phyloP scores from a whole-genome alignment of 495 filamentous ascomycete species.

The Cercophora sp. region DNA sequence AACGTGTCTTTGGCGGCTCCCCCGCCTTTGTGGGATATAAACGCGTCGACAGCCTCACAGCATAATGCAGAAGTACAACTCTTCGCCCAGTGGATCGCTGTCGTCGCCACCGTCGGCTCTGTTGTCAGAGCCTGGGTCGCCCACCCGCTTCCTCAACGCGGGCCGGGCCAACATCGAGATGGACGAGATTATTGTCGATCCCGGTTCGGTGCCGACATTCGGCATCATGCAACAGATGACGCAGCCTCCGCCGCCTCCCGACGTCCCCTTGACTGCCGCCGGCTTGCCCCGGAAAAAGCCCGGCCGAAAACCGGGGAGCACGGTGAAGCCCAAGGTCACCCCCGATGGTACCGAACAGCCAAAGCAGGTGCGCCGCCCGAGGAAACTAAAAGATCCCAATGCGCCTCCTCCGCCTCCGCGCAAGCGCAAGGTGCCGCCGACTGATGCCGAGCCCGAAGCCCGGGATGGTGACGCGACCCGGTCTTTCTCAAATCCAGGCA shows the following conservation, averaged over 20 bases:
- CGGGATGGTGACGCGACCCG: too few species aligned
- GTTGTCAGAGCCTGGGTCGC: constrained; percentile 33
- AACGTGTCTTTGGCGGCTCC: too few species aligned
- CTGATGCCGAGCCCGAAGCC: constrained; percentile 33
- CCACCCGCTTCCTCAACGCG: constrained; percentile 29
- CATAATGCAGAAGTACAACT: constrained; percentile 33
- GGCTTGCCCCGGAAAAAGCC: constrained; percentile 47
- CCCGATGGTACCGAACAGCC: constrained; percentile 44
- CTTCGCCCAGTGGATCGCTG: constrained; percentile 31
- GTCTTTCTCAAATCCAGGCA: too few species aligned
- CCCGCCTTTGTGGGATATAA: not conserved
- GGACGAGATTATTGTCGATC: constrained; percentile 39
- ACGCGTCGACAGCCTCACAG: too few species aligned
- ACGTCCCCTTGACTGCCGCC: constrained; percentile 39
- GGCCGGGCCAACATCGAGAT: constrained; percentile 34
- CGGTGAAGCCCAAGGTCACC: constrained; percentile 40
- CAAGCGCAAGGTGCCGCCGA: constrained; percentile 45
- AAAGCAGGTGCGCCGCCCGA: constrained; percentile 50
- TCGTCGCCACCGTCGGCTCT: constrained; percentile 35
- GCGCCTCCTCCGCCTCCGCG: constrained; percentile 48
- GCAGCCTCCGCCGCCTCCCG: constrained; percentile 13
- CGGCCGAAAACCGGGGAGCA: constrained; percentile 49
- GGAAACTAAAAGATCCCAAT: constrained; percentile 56
- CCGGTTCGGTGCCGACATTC: constrained; percentile 26
- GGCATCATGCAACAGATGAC: constrained; percentile 27